Percentiles rank a stretch among this genome's conserved stretches.
Evolutionary conservation across 2,329 filamentous ascomycete genomes (phyloP).

Genomic region (Beauveria sp.): DNA sequence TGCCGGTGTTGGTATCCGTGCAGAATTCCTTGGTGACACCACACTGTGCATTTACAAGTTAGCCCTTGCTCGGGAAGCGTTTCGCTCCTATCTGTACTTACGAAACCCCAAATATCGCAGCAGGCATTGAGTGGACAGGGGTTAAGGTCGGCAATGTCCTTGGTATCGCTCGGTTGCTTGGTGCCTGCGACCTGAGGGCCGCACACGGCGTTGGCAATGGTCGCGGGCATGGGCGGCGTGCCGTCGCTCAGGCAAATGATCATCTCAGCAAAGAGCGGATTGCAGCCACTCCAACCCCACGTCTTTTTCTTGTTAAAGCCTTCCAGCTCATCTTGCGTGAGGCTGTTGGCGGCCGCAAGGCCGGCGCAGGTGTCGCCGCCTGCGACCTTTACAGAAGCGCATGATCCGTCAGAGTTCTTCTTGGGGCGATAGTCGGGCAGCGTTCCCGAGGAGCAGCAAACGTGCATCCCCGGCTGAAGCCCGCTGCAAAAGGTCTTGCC

Average conservation of each 20-base stretch:
- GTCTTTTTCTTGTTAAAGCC: constrained; percentile 20
- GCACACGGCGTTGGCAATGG: constrained; percentile 16
- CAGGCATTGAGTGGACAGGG: constrained; percentile 23
- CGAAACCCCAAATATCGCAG: constrained; percentile 27
- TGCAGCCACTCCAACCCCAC: constrained; percentile 19
- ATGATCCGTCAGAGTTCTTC: constrained; percentile 27
- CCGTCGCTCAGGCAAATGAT: constrained; percentile 18
- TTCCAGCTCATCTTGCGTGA: constrained; percentile 15
- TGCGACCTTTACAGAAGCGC: constrained; percentile 24
- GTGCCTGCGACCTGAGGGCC: constrained; percentile 19
- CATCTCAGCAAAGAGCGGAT: constrained; percentile 7
- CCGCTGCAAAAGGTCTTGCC: constrained; percentile 21
- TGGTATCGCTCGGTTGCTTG: constrained; percentile 10
- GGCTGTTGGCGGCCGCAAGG: constrained; percentile 19
- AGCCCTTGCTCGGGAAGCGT: too few species aligned
- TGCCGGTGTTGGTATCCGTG: constrained; percentile 9
- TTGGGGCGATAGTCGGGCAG: constrained; percentile 27
- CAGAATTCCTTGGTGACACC: constrained; percentile 33
- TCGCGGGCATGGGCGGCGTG: constrained; percentile 15
- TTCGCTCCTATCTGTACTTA: too few species aligned
- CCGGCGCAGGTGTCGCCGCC: constrained; percentile 24
- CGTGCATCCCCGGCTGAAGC: constrained; percentile 24
- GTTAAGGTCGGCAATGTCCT: constrained; percentile 17
- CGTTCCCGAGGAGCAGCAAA: constrained; percentile 29
- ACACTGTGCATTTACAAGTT: constrained; percentile 19